phyloP scores from a whole-genome alignment of 2,329 filamentous ascomycete genomes.

The Colletotrichum tamarilloi region DNA sequence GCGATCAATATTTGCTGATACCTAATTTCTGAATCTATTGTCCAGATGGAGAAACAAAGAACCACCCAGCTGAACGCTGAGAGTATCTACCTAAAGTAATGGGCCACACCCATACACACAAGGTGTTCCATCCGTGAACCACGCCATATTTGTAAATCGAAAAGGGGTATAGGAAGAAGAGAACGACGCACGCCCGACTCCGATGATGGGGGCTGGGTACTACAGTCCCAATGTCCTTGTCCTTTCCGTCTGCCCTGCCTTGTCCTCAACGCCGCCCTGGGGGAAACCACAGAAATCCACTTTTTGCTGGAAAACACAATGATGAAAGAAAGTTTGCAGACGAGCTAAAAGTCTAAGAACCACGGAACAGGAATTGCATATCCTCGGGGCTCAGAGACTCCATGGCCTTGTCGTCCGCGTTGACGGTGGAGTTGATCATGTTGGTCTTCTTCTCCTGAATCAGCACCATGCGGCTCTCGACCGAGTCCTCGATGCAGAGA shows the following conservation, averaged over 20 bases:
- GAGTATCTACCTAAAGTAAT: not conserved
- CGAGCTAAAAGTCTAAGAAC: slow-evolving; percentile 45
- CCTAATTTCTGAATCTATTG: not conserved
- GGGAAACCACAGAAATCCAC: not conserved
- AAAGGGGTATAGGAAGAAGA: slow-evolving; percentile 14
- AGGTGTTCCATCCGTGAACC: not conserved
- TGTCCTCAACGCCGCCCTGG: slow-evolving; percentile 10
- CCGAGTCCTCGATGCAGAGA: slow-evolving; percentile 95
- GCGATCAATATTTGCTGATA: not conserved
- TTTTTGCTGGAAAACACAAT: not conserved
- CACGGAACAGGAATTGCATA: slow-evolving; percentile 96
- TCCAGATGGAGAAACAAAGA: not conserved
- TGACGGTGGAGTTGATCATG: slow-evolving; percentile 98
- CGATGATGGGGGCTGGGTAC: not conserved
- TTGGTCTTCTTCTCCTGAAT: slow-evolving; percentile 98
- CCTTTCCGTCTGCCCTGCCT: not conserved
- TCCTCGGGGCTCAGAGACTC: slow-evolving; percentile 91
- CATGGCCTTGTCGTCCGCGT: slow-evolving; percentile 90
- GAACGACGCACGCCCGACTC: slow-evolving; percentile 13
- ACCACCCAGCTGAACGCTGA: not conserved
- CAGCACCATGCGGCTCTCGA: slow-evolving; percentile 94
- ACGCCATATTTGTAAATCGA: not conserved
- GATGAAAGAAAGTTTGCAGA: not conserved
- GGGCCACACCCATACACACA: not conserved
- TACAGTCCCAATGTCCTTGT: not conserved